phyloP scores from a whole-genome alignment of 78 protist species.

The Dictyostelium intermedium region DNA sequence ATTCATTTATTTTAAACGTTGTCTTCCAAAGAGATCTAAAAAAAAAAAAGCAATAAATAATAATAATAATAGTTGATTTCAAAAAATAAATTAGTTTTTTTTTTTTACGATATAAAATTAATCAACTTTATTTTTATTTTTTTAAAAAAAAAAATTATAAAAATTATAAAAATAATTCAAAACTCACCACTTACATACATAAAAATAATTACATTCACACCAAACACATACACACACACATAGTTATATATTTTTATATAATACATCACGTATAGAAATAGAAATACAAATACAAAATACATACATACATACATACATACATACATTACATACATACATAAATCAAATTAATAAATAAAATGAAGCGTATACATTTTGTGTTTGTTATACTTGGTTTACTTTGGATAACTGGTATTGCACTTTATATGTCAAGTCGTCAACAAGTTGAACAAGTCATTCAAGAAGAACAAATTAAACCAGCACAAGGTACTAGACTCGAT shows the following conservation, averaged over 20 bases:
- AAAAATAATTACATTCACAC: too few species aligned
- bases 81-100: too few species aligned
- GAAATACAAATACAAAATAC: background rate
- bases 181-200: too few species aligned
- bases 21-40: background rate
- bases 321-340: background rate
- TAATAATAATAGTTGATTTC: background rate
- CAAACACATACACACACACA: too few species aligned
- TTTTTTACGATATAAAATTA: background rate
- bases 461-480: background rate
- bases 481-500: background rate
- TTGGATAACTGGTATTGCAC: background rate
- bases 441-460: background rate
- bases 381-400: slow-evolving; percentile 1
- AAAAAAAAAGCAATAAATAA: too few species aligned
- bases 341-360: background rate
- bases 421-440: slow-evolving; percentile 4
- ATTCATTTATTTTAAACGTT: background rate
- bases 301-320: background rate
- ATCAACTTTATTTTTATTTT: too few species aligned
- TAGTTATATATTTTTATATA: too few species aligned
- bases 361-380: slow-evolving; percentile 34
- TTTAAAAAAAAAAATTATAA: too few species aligned
- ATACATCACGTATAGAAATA: too few species aligned
- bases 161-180: too few species aligned